phyloP scores from a whole-genome alignment of 345 rosid species.

The Populus pruinosa region DNA sequence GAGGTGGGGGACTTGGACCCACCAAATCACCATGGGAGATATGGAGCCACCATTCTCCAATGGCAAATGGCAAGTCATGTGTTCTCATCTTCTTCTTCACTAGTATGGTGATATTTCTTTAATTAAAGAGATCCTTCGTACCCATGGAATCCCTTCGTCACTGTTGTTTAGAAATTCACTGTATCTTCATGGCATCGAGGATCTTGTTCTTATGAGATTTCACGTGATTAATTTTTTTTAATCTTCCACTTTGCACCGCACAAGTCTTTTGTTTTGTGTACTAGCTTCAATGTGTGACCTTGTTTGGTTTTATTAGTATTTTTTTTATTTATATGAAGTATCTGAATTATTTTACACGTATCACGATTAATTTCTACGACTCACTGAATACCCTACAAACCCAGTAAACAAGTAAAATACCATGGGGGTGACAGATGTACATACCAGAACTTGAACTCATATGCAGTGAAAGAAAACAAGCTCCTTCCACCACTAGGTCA shows the following conservation, averaged over 20 bases:
- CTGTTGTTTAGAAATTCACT: not conserved
- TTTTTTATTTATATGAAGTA: too few species aligned
- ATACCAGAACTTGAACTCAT: too few species aligned
- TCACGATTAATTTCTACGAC: too few species aligned
- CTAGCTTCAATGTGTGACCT: not conserved
- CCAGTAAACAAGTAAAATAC: too few species aligned
- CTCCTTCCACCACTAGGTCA: too few species aligned
- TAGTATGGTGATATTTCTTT: not conserved
- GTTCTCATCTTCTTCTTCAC: not conserved
- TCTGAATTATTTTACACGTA: too few species aligned
- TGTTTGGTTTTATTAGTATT: too few species aligned
- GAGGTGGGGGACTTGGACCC: not conserved
- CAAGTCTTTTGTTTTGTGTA: not conserved
- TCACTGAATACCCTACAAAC: too few species aligned
- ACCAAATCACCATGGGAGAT: conserved; percentile 3
- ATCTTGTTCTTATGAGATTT: not conserved
- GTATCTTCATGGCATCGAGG: not conserved
- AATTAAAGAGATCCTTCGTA: not conserved
- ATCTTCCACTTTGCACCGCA: not conserved
- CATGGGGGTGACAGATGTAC: too few species aligned
- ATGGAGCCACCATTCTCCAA: not conserved
- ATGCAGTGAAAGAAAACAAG: too few species aligned
- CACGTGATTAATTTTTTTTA: not conserved
- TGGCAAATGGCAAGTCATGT: not conserved
- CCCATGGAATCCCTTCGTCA: not conserved